Percentiles rank a stretch among this genome's conserved stretches.
Conservation (phyloP, 225 moss, liverwort and hornwort species). For the Polytrichum commune region DNA sequence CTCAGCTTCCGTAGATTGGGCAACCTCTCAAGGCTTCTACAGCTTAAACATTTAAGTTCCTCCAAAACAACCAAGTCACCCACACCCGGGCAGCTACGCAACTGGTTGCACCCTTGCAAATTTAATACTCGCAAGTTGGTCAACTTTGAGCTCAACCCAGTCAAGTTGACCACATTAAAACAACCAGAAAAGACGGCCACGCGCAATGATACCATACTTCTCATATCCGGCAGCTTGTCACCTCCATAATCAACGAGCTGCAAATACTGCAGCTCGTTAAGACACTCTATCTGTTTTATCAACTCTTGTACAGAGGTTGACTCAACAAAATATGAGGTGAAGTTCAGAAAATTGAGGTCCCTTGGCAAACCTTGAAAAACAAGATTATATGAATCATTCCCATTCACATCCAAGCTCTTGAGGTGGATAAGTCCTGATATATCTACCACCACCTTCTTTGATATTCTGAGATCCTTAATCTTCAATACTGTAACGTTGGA, state of each 20-base stretch:
- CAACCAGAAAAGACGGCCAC: background rate
- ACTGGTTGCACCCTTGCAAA: background rate
- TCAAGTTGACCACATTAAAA: background rate
- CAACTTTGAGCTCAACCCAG: background rate
- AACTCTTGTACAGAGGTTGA: too few species aligned
- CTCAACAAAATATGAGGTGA: too few species aligned
- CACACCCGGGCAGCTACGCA: background rate
- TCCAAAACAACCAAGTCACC: conserved; percentile 2
- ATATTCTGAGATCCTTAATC: fast-evolving
- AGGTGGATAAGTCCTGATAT: background rate
- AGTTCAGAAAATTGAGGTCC: too few species aligned
- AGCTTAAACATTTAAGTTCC: background rate
- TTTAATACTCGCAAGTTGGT: background rate
- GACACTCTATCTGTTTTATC: background rate
- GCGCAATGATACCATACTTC: background rate
- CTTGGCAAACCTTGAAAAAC: too few species aligned
- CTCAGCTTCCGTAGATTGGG: background rate
- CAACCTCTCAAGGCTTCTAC: background rate
- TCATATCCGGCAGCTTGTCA: conserved; percentile 1
- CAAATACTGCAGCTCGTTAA: conserved; percentile 4
- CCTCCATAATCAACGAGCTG: background rate
- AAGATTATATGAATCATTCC: too few species aligned
- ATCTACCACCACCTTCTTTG: background rate
- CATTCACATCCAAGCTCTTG: background rate
- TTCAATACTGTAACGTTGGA: conserved; percentile 6